Evolutionary conservation across 192 early-diverging fungal species (phyloP), one percentile per base, ranked within the genome.

Genomic region (Coemansia sp.): DNA sequence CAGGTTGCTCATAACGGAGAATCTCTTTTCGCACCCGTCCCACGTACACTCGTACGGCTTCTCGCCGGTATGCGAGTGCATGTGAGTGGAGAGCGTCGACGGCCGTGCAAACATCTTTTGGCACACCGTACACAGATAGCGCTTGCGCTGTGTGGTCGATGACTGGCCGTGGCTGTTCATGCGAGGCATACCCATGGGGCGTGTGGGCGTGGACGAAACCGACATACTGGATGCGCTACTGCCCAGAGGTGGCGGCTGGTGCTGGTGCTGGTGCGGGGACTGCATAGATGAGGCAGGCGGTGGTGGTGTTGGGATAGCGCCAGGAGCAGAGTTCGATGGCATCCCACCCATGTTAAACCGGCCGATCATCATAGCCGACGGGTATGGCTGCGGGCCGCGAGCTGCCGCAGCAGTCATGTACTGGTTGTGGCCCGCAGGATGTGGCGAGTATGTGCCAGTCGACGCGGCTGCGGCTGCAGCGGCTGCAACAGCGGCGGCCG

Each of bases 1-100:
- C 65, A 89, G 70, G 62, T 89, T 89, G 70, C 87, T 88, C 62
- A 87, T 82, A 34, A 89, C 88, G 9, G 88, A 89, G 67, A 89
- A 89, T 43, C 76, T 69, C 66, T 87, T 84, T 18, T 86, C 87
- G 63, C 88, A 89, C n/a, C 84, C 71, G 50, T 84, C 82, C 42
- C 83, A 74, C 16, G 73, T 67, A 59, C 88, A 89, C 73, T 83
- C 76, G 55, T 79, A 74, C 9, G 82, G 82, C 69, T 83, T 83
- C 60, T 78, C 82, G 61, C 82, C 82, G 0, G 82, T 83, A 21
- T 83, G 82, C 65, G 76, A 74, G 65, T 83, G 71, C 76, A 79
- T 79, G 58, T 83, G 82, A 13, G 82, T 83, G 3, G 69, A 43
- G 2, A 83, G 73, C 14, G 82, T 78, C 40, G 82, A 83, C 0